These are phyloP conservation scores for Geotrichum citri-aurantii DNA, from an alignment of 1,139 yeast genomes.

Conservation along the genomic window DNA sequence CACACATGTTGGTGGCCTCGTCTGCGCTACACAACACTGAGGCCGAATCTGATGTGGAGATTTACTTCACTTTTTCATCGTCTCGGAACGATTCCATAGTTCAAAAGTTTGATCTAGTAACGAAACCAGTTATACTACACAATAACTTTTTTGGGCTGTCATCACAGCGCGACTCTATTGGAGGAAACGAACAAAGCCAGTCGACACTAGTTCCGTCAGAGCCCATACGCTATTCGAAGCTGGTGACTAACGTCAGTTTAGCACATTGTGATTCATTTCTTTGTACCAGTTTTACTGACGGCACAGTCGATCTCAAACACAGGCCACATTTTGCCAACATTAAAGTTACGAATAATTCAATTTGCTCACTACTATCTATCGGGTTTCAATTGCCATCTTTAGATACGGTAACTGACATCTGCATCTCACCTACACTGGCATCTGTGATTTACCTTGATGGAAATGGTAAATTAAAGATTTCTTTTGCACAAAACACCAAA, in stretches of 20 bases:
- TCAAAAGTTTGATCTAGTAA: constrained; percentile 26
- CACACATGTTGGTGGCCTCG: constrained; percentile 31
- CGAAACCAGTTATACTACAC: constrained; percentile 33
- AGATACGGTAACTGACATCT: constrained; percentile 39
- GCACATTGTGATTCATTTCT: constrained; percentile 26
- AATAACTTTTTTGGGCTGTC: constrained; percentile 28
- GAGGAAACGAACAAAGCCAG: constrained; percentile 10
- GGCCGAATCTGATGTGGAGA: constrained; percentile 37
- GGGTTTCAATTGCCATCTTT: constrained; percentile 49
- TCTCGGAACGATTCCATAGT: constrained; percentile 21
- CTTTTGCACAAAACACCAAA: constrained; percentile 19
- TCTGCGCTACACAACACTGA: constrained; percentile 26
- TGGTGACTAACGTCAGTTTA: constrained; percentile 21
- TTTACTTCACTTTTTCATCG: constrained; percentile 35
- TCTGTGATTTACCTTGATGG: constrained; percentile 41
- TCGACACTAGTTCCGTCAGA: constrained; percentile 10
- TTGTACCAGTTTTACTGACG: constrained; percentile 23
- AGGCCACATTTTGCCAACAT: constrained; percentile 20
- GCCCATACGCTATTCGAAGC: constrained; percentile 6
- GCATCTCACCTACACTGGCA: constrained; percentile 55
- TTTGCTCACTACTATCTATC: constrained; percentile 49
- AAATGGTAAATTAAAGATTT: constrained; percentile 21
- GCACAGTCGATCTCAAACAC: constrained; percentile 24
- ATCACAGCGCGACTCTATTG: constrained; percentile 18
- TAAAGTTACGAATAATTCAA: constrained; percentile 24